phyloP scores from a whole-genome alignment of 2,329 filamentous ascomycete species.

The Reticulascus tulasneorum region DNA sequence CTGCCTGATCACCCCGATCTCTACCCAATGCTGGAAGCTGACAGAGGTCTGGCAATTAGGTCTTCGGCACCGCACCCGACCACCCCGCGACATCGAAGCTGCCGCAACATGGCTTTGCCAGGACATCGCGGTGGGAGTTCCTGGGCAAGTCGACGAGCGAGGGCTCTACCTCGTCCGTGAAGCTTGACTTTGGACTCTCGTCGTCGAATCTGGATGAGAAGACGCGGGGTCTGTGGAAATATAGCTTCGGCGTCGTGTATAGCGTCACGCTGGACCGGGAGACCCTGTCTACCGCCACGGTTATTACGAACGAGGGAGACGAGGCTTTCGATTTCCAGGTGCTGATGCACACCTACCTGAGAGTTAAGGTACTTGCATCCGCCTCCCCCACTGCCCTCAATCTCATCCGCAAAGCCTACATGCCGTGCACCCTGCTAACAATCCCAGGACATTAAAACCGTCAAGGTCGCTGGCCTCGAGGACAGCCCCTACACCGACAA shows the following conservation, averaged over 20 bases:
- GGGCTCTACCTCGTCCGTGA: constrained; percentile 63
- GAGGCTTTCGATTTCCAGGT: constrained; percentile 87
- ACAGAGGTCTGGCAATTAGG: constrained; percentile 53
- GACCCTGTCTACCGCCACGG: constrained; percentile 73
- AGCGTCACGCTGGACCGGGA: constrained; percentile 79
- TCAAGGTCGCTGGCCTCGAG: constrained; percentile 72
- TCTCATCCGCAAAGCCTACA: not conserved
- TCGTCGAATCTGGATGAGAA: constrained; percentile 65
- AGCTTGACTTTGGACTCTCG: constrained; percentile 92
- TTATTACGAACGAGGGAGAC: constrained; percentile 83
- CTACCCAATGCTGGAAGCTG: not conserved
- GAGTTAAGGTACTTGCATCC: constrained; percentile 58
- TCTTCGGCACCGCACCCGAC: constrained; percentile 78
- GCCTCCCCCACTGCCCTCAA: not conserved
- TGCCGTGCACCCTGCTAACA: not conserved
- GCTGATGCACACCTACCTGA: constrained; percentile 87
- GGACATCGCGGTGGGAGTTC: constrained; percentile 88
- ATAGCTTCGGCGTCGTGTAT: constrained; percentile 87
- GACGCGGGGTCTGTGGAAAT: constrained; percentile 72
- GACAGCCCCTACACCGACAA: constrained; percentile 81
- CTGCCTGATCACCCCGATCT: constrained; percentile 3
- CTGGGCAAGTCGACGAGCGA: constrained; percentile 70
- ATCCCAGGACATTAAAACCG: constrained; percentile 70
- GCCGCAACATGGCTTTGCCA: constrained; percentile 92
- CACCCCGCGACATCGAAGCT: constrained; percentile 75